Base-by-base conservation (phyloP, 768 basidiomycete species). In the Gloeophyllum trabeum region DNA sequence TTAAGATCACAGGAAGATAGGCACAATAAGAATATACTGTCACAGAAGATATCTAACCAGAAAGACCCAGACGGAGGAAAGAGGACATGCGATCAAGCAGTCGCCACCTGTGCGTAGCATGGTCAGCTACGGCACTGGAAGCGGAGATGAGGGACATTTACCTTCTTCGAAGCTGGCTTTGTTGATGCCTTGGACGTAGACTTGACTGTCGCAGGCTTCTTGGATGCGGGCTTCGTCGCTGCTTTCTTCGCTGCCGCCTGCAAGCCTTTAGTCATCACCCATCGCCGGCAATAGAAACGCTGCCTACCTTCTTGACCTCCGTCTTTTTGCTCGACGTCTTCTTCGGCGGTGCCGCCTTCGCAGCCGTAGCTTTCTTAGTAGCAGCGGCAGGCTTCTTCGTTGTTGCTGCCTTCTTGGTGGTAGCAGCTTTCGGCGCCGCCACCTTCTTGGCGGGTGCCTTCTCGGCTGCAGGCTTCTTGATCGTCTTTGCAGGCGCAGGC, bases 101-200 rank as follows among this genome's bases (percentile, higher is more conserved):
- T n/a, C n/a, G n/a, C n/a, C n/a, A n/a, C n/a, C n/a, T n/a, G n/a
- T n/a, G n/a, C n/a, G n/a, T n/a, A n/a, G n/a, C n/a, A n/a, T n/a
- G n/a, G n/a, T n/a, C n/a, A n/a, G n/a, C n/a, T n/a, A n/a, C n/a
- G n/a, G n/a, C n/a, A n/a, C n/a, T n/a, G n/a, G n/a, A n/a, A n/a
- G n/a, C n/a, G n/a, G n/a, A n/a, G n/a, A n/a, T n/a, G n/a, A n/a
- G n/a, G n/a, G n/a, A n/a, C n/a, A n/a, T n/a, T n/a, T n/a, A n/a
- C n/a, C n/a, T n/a, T n/a, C n/a, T n/a, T n/a, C n/a, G n/a, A n/a
- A n/a, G n/a, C n/a, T n/a, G n/a, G n/a, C n/a, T n/a, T n/a, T n/a
- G n/a, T n/a, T 52, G 55, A 50, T 35, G 59, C 50, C 54, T 66
- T 69, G 30, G 28, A 32, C 10, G 28, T 32, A 32, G n/a, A n/a